phyloP scores from a whole-genome alignment of 306 rosid species.

The Lathyrus aphaca region DNA sequence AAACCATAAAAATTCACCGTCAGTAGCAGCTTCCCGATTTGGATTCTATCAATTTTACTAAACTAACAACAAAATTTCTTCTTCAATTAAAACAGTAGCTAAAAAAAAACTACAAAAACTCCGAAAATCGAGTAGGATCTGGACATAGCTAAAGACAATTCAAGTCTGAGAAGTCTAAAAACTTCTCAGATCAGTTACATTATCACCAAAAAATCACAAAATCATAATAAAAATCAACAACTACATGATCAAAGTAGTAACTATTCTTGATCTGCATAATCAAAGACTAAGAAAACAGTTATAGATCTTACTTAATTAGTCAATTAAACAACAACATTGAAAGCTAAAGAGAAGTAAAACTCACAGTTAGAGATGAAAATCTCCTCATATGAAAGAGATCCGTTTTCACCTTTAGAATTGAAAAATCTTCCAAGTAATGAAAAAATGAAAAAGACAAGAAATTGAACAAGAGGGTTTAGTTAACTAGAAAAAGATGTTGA shows the following conservation, averaged over 20 bases:
- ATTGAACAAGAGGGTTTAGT: slow-evolving; percentile 7
- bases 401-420: slow-evolving; percentile 36
- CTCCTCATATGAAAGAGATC: slow-evolving; percentile 74
- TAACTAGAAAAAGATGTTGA: slow-evolving; percentile 32
- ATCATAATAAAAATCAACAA: slow-evolving; percentile 20
- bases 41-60: slow-evolving; percentile 1
- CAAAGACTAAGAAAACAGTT: background rate
- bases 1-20: slow-evolving; percentile 27
- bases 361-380: slow-evolving; percentile 60
- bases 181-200: slow-evolving; percentile 38
- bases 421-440: no score
- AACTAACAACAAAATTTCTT: slow-evolving; percentile 29
- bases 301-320: slow-evolving; percentile 38
- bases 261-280: slow-evolving; percentile 31
- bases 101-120: slow-evolving; percentile 2
- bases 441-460: slow-evolving; percentile 10
- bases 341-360: slow-evolving; percentile 17
- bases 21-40: slow-evolving; percentile 33
- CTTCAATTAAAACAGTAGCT: slow-evolving; percentile 1
- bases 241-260: background rate
- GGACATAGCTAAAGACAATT: background rate
- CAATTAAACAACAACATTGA: background rate
- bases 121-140: slow-evolving; percentile 39
- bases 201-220: slow-evolving; percentile 19
- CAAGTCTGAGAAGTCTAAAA: slow-evolving; percentile 16